These are phyloP conservation scores for Xylaria castorea DNA, from an alignment of 495 filamentous ascomycete species.

Conservation along the genomic window DNA sequence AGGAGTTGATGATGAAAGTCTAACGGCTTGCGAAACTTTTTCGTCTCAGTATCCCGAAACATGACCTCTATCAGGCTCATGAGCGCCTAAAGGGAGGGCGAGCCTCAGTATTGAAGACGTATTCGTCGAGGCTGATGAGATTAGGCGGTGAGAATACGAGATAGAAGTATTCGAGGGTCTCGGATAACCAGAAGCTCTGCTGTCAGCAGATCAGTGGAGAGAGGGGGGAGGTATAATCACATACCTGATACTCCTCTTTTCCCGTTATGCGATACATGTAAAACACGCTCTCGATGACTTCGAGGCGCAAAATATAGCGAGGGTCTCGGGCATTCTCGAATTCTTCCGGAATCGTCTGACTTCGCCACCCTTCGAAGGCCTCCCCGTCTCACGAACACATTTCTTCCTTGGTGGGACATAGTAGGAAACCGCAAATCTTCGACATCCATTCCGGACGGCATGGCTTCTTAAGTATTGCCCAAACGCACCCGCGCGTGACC, in stretches of 20 bases:
- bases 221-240: background rate
- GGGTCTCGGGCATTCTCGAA: conserved; percentile 56
- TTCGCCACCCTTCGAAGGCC: conserved; percentile 36
- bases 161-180: conserved; percentile 69
- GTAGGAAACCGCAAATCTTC: conserved; percentile 67
- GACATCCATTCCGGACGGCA: conserved; percentile 88
- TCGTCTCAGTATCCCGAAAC: background rate
- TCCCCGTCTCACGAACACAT: conserved; percentile 48
- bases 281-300: conserved; percentile 71
- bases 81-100: conserved; percentile 69
- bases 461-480: conserved; percentile 84
- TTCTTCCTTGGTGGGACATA: conserved; percentile 56
- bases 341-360: conserved; percentile 67
- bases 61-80: background rate
- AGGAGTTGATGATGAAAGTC: background rate
- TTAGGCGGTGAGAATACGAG: conserved; percentile 78
- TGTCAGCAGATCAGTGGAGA: conserved; percentile 17
- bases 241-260: conserved; percentile 49
- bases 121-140: conserved; percentile 71
- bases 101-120: conserved; percentile 88
- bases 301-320: conserved; percentile 76
- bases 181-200: conserved; percentile 58
- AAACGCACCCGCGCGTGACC: conserved; percentile 91
- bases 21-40: background rate
- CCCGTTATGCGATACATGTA: conserved; percentile 74